Evolutionary conservation across 805 yeast species (phyloP), one percentile per base, ranked within the genome.

Genomic region (Blastobotrys peoriensis): DNA sequence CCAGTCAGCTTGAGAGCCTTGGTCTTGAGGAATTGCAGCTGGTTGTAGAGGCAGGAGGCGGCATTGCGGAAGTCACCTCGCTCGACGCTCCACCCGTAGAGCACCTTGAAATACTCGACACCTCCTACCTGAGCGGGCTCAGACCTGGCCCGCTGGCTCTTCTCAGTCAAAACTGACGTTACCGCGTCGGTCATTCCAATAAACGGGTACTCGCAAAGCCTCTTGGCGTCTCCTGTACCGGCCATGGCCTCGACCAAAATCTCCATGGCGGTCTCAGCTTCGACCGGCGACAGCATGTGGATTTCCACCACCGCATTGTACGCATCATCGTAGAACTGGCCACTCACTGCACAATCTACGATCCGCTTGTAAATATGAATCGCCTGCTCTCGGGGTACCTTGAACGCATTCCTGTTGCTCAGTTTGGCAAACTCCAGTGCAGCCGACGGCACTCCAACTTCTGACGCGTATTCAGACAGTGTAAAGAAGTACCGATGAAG

Each of bases 31-130:
- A 17, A 50, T 17, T 63, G 66, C 28, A 68, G 56, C 47, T 65
- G 66, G 37, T 58, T 53, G 48, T 68, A 68, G 42, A 68, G 51
- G 1, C 68, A 61, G 36, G 64, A 61, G 15, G 63, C 57, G 1
- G 72, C 58, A 30, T 77, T 78, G 44, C 83, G 64, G 44, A 58
- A 69, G 56, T 79, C 74, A 3, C 75, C 78, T 28, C 70, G 69
- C 40, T 66, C 67, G 30, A 73, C 56, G 47, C 80, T 65, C 68
- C 79, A 71, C 0, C 79, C 59, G 51, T 75, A 76, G 38, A 75
- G 62, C 15, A 77, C 66, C 49, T 76, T 68, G 62, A 71, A 76
- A 52, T 72, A 68, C 39, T 69, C 71, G 27, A 74, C 54, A 8
- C 30, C 30, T 25, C 13, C 13, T 8, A 25, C 13, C 8, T 25